A percentile compares a stretch with the other conserved stretches of the same genome.
Conservation (phyloP, 2,329 filamentous ascomycete genomes). For the Coniochaeta hoffmannii region DNA sequence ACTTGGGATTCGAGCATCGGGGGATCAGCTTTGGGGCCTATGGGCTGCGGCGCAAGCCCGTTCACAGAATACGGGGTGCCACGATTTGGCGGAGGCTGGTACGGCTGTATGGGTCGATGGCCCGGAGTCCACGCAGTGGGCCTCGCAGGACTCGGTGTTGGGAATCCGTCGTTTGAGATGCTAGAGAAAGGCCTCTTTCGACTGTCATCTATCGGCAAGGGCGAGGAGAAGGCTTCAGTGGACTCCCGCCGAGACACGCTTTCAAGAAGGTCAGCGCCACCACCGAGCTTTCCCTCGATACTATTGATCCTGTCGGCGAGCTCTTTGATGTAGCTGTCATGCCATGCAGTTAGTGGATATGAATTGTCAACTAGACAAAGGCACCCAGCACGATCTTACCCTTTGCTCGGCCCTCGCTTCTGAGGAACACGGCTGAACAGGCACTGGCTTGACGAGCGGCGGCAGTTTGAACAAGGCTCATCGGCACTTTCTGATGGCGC, state of each 20-base stretch:
- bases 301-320: conserved; percentile 76
- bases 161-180: conserved; percentile 34
- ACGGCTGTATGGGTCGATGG: conserved; percentile 34
- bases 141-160: conserved; percentile 31
- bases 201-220: conserved; percentile 31
- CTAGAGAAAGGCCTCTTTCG: conserved; percentile 42
- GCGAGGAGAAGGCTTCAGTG: conserved; percentile 46
- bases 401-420: conserved; percentile 85
- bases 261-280: conserved; percentile 31
- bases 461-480: conserved; percentile 74
- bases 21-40: conserved; percentile 26
- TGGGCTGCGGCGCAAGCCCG: conserved; percentile 38
- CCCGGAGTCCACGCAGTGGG: conserved; percentile 41
- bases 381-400: conserved; percentile 38
- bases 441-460: conserved; percentile 67
- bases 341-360: neutral
- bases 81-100: conserved; percentile 15
- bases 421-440: conserved; percentile 82
- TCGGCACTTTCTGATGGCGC: conserved; percentile 66
- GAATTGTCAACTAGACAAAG: conserved; percentile 7
- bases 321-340: conserved; percentile 75
- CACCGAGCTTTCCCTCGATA: conserved; percentile 69
- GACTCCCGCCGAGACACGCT: conserved; percentile 23
- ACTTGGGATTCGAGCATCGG: neutral
- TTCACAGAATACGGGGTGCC: conserved; percentile 26